Evolutionary conservation across 2,329 filamentous ascomycete genomes (phyloP), one percentile per base, ranked within the genome.

Genomic region (Colletotrichum australisinense): DNA sequence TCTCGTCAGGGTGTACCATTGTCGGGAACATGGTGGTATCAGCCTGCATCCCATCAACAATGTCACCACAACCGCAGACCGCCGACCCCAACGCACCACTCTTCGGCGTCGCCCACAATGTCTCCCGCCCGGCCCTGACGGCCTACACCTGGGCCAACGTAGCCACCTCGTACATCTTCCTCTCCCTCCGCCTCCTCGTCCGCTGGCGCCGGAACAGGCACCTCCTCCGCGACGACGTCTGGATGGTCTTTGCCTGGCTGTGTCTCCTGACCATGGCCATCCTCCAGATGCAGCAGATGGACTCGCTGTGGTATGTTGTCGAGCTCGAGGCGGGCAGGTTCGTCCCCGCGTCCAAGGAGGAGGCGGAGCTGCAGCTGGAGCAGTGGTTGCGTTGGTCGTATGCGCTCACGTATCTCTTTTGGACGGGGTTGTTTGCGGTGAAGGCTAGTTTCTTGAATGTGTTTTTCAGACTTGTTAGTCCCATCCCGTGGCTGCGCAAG

Each of bases 71-170:
- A 22, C 49, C 22, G 63, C 16, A 28, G 32, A 12, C 32, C 3
- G 53, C 57, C 28, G 46, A 75, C 63, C 69, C 74, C 3, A 58
- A 75, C 28, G 75, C 74, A 8, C 64, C 72, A 11, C 63, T 77
- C 6, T 28, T 30, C 19, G 76, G 76, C 32, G 57, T 67, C 7
- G 76, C 75, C 6, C 19, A 28, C 2, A 74, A 35, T 2, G 53
- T 77, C 63, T 30, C 67, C 56, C 55, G 62, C 7, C 11, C 24
- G 24, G 60, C 58, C 30, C 78, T 82, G 52, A 64, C 79, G 11
- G 76, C 76, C 62, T 75, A 81, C 49, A 74, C 80, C 58, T 82
- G 80, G 80, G 72, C 75, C 16, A 78, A 74, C 66, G 81, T 79
- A 63, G 57, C 69, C 58, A 74, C 75, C 52, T 79, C 80, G n/a